Evolutionary conservation across 352 stramenopile genomes (phyloP), one percentile per base, ranked within the genome.

Genomic region (Pythium periplocum): DNA sequence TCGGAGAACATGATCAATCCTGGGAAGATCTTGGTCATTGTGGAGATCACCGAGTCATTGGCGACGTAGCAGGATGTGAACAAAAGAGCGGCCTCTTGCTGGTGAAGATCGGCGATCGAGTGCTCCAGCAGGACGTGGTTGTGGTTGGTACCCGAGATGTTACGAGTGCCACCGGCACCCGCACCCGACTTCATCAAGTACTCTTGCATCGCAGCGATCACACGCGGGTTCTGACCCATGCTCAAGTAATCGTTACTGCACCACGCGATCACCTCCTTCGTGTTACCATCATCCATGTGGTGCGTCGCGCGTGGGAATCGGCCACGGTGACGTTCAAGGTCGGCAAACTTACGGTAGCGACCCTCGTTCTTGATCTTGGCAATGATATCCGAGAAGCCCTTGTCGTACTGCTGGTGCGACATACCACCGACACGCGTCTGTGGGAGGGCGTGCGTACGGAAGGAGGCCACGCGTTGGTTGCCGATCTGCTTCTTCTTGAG

Each of bases 111-210:
- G 0, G 87, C 86, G 40, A 96, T 55, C 57, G 94, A 83, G 8
- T 66, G 62, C 61, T 96, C 87, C 1, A 96, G 69, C 39, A 90
- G 55, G 42, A 96, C 85, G 69, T 96, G 87, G 68, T 95, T 91
- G 72, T 95, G 79, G 75, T 95, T 96, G 6, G 87, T 96, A 59
- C 87, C 87, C 26, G 78, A 91, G 57, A 96, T 96, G 71, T 96
- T 96, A 42, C 87, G 85, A 10, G 86, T 96, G 49, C 86, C 86
- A 48, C 87, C 86, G 6, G 83, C 84, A 32, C 87, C 87, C 17
- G 78, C 84, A 17, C 87, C 87, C 0, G 76, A 87, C 71, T 93
- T 86, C 48, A 87, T 63, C 3, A 95, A 57, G 48, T 82, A 93
- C 45, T 88, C 71, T 40, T 93, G 73, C 85, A 96, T 95, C 6